Evolutionary conservation across 2,329 filamentous ascomycete genomes (phyloP).

Genomic region (Trichoderma koningiopsis): DNA sequence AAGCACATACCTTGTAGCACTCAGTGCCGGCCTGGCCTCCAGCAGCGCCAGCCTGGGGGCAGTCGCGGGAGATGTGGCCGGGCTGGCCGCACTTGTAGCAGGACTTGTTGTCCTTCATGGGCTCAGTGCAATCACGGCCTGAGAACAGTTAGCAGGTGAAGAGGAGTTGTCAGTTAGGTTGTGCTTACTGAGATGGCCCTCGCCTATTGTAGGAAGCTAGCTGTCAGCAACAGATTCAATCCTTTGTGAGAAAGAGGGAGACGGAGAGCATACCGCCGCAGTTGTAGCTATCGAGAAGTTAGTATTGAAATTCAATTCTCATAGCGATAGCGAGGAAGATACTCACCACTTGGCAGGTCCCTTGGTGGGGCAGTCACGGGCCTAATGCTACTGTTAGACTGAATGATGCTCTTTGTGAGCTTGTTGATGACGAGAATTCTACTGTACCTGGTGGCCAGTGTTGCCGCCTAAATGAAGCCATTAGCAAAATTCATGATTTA

Average conservation of each 20-base stretch:
- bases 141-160: slow-evolving; percentile 19
- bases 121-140: slow-evolving; percentile 89
- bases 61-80: slow-evolving; percentile 92
- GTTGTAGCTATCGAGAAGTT: slow-evolving; percentile 67
- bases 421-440: slow-evolving; percentile 8
- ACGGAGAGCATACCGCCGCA: slow-evolving; percentile 65
- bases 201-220: slow-evolving; percentile 41
- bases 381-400: slow-evolving; percentile 49
- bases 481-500: slow-evolving; percentile 22
- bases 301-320: slow-evolving; percentile 24
- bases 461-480: slow-evolving; percentile 62
- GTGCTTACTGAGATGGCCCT: slow-evolving; percentile 76
- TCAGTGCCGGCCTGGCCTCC: slow-evolving; percentile 58
- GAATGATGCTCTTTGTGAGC: slow-evolving; percentile 1
- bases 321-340: not conserved
- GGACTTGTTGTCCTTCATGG: slow-evolving; percentile 81
- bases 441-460: slow-evolving; percentile 71
- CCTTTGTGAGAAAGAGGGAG: not conserved
- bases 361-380: slow-evolving; percentile 83
- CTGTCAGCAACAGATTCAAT: slow-evolving; percentile 31
- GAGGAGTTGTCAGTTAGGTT: too few species aligned
- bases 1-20: slow-evolving; percentile 76
- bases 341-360: slow-evolving; percentile 79
- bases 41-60: slow-evolving; percentile 56
- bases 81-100: slow-evolving; percentile 79